Percentiles rank a stretch among this genome's conserved stretches.
Conservation (phyloP, 2,329 filamentous ascomycete species). For the Metarhizium rileyi region DNA sequence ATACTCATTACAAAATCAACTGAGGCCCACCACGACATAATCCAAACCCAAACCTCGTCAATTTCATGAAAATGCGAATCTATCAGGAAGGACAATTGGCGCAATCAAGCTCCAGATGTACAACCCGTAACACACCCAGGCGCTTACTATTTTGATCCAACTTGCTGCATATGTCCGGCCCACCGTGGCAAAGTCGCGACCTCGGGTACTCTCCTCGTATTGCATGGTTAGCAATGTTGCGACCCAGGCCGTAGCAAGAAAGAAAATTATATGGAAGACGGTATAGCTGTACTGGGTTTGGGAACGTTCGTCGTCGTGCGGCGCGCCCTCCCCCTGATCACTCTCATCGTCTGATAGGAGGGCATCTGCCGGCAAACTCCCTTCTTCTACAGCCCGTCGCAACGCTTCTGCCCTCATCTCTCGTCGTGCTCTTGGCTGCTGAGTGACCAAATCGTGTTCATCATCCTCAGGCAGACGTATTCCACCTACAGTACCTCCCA, state of each 20-base stretch:
- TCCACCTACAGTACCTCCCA: slow-evolving; percentile 43
- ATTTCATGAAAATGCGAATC: slow-evolving; percentile 53
- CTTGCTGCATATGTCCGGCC: slow-evolving; percentile 94
- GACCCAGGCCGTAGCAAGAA: slow-evolving; percentile 92
- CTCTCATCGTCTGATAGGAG: slow-evolving; percentile 66
- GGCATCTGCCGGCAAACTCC: slow-evolving; percentile 83
- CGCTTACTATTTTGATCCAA: slow-evolving; percentile 98
- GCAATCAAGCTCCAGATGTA: slow-evolving; percentile 91
- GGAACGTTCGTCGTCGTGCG: slow-evolving; percentile 78
- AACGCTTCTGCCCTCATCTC: slow-evolving; percentile 92
- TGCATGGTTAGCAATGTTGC: slow-evolving; percentile 77
- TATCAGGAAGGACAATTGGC: slow-evolving; percentile 73
- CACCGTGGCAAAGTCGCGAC: slow-evolving; percentile 76
- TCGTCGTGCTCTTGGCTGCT: slow-evolving; percentile 68
- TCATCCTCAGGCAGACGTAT: slow-evolving; percentile 60
- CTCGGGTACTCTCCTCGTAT: slow-evolving; percentile 52
- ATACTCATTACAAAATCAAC: neutral
- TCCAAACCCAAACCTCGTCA: neutral
- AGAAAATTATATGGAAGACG: slow-evolving; percentile 95
- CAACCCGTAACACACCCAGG: slow-evolving; percentile 92
- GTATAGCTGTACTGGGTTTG: slow-evolving; percentile 94
- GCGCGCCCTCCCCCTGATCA: slow-evolving; percentile 50
- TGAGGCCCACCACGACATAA: neutral
- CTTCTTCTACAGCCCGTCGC: slow-evolving; percentile 83
- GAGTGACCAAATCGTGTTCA: slow-evolving; percentile 80